Percentiles rank a stretch among this genome's conserved stretches.
Evolutionary conservation across 148 eudicot species (phyloP).

Genomic region (Salicornia ramosissima): DNA sequence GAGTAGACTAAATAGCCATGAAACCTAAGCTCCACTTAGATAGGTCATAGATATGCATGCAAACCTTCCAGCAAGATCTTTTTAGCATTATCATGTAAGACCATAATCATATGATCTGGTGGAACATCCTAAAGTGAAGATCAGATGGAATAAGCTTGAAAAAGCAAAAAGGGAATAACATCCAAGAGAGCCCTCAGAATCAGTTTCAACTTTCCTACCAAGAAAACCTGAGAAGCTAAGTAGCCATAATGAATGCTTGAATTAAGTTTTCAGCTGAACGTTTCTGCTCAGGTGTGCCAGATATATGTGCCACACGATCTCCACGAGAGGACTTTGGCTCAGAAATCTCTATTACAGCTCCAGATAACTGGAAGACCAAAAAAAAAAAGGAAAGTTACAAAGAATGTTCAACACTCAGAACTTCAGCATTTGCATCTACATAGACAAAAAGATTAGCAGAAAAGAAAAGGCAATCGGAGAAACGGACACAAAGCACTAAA

Average conservation of each 20-base stretch:
- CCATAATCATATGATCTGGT: slow-evolving; percentile 22
- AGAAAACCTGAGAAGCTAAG: slow-evolving; percentile 37
- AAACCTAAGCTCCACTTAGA: slow-evolving; percentile 30
- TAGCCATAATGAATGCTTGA: slow-evolving; percentile 86
- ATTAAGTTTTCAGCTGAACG: slow-evolving; percentile 84
- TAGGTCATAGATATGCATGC: slow-evolving; percentile 15
- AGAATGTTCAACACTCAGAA: not conserved
- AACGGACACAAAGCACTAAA: slow-evolving; percentile 18
- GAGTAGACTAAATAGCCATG: slow-evolving; percentile 23
- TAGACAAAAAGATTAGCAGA: not conserved
- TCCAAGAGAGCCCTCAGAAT: slow-evolving; percentile 27
- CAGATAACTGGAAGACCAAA: slow-evolving; percentile 61
- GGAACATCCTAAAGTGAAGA: slow-evolving; percentile 20
- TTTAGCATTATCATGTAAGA: slow-evolving; percentile 20
- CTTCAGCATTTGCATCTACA: not conserved
- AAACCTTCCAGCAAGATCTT: slow-evolving; percentile 24
- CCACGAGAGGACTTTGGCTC: slow-evolving; percentile 74
- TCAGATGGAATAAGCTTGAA: slow-evolving; percentile 32
- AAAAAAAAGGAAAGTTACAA: slow-evolving; percentile 10
- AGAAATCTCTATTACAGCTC: slow-evolving; percentile 80
- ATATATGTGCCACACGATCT: slow-evolving; percentile 70
- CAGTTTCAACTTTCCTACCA: slow-evolving; percentile 33
- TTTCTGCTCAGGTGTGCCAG: slow-evolving; percentile 90
- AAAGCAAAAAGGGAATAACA: slow-evolving; percentile 27
- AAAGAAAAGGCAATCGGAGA: slow-evolving; percentile 14